Evolutionary conservation across 2,329 filamentous ascomycete genomes (phyloP), one percentile per base, ranked within the genome.

Genomic region (Dothistroma septosporum): DNA sequence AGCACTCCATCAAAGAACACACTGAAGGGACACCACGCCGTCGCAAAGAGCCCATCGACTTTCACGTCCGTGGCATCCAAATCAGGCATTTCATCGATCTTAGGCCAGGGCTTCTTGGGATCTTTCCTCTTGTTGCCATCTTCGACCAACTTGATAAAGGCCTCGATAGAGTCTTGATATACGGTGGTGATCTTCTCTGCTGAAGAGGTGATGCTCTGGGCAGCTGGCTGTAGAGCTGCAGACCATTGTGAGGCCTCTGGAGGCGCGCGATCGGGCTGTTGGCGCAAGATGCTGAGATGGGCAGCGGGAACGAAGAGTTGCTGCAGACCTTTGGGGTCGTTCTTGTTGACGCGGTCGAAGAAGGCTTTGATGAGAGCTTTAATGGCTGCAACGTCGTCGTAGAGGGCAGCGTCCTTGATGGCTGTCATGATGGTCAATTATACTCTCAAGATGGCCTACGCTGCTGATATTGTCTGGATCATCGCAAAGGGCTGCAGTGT

Each of bases 231-330:
- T 10, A 57, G 60, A 4, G 59, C 53, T 37, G 11, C 6, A 19
- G 37, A 56, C 37, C 35, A 59, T n/a, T 48, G 22, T 16, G 53
- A 62, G 31, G 41, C 21, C 19, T 37, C 16, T 35, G 53, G 28
- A 14, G 60, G 55, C 7, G 65, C 59, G 14, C 46, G 57, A 7
- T 64, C 58, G 5, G 65, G 65, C 24, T 62, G 59, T 55, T 67
- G 65, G 46, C 63, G 61, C n/a, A 67, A 35, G 16, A 67, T 67
- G 11, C 60, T 62, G 4, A 67, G 57, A 83, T 94, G 56, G 87
- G 87, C 0, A 83, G 93, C 68, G 94, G 95, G 76, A 90, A 93
- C 70, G 90, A 96, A 70, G 81, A 87, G 21, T 80, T 87, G 64
- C 77, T 91, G 47, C 80, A 85, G 66, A 89, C 89, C 19, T 92